Evolutionary conservation across 371 early-diverging fungal species (phyloP).

Genomic region (Mucor sp.): DNA sequence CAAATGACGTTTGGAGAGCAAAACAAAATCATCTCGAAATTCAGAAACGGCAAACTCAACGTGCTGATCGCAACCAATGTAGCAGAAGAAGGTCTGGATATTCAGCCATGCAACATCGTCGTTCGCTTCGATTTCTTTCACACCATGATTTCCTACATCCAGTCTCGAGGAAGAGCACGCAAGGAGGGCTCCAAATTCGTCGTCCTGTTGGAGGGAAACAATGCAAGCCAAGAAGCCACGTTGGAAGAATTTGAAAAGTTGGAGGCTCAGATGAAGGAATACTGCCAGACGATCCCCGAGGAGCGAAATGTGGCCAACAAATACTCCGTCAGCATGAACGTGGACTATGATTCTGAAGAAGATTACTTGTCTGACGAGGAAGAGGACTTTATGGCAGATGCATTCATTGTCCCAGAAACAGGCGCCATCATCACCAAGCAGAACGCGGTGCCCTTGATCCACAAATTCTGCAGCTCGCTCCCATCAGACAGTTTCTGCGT

Average conservation of each 20-base stretch:
- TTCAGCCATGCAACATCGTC: conserved; percentile 93
- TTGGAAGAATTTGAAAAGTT: conserved; percentile 41
- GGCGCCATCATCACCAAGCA: conserved; percentile 68
- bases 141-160: conserved; percentile 80
- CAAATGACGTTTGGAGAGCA: conserved; percentile 70
- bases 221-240: conserved; percentile 37
- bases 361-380: conserved; percentile 31
- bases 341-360: conserved; percentile 27
- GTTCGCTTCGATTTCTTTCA: conserved; percentile 83
- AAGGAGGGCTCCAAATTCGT: conserved; percentile 73
- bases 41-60: conserved; percentile 71
- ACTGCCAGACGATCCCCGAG: conserved; percentile 49
- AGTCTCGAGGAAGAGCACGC: conserved; percentile 95
- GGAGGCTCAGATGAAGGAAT: conserved; percentile 60
- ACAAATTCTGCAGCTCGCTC: conserved; percentile 66
- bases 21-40: conserved; percentile 64
- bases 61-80: conserved; percentile 92
- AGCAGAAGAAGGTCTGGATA: conserved; percentile 97
- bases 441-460: conserved; percentile 60
- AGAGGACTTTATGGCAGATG: conserved; percentile 29
- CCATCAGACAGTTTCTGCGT: conserved; percentile 62
- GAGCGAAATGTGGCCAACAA: conserved; percentile 44
- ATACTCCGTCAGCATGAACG: conserved; percentile 7
- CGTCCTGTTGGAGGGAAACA: conserved; percentile 66
- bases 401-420: conserved; percentile 56